Conservation (phyloP, 2,329 filamentous ascomycete species). For the Alternaria infectoria region DNA sequence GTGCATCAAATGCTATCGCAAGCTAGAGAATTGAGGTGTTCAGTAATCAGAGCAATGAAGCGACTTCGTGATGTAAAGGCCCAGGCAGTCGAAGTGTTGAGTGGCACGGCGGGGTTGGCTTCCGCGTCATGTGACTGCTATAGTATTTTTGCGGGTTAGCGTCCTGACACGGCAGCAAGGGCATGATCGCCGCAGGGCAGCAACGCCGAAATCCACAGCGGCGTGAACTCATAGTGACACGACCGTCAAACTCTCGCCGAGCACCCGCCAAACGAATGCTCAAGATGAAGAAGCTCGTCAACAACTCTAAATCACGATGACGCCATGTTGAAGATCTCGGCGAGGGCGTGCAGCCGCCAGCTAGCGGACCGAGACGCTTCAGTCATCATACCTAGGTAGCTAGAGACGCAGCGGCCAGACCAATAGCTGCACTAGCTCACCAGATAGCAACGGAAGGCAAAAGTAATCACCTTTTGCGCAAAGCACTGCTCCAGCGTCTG, state of each 20-base stretch:
- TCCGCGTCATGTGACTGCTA: neutral
- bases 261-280: neutral
- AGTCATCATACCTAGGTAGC: neutral
- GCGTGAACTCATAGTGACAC: neutral
- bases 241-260: neutral
- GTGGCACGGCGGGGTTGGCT: neutral
- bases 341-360: neutral
- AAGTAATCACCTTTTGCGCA: neutral
- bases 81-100: neutral
- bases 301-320: neutral
- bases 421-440: neutral
- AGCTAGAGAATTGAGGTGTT: neutral
- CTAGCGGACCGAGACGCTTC: conserved; percentile 1
- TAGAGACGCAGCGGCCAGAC: neutral
- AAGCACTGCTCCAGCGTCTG: neutral
- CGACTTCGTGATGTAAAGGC: neutral
- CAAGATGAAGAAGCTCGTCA: neutral
- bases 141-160: neutral
- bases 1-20: neutral
- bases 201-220: neutral
- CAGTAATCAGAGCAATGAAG: neutral
- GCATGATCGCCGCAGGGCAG: neutral
- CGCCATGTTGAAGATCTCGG: neutral
- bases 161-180: neutral
- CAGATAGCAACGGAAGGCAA: neutral